phyloP scores from a whole-genome alignment of 331 rosid genomes.

The Rhamnella rubrinervis region DNA sequence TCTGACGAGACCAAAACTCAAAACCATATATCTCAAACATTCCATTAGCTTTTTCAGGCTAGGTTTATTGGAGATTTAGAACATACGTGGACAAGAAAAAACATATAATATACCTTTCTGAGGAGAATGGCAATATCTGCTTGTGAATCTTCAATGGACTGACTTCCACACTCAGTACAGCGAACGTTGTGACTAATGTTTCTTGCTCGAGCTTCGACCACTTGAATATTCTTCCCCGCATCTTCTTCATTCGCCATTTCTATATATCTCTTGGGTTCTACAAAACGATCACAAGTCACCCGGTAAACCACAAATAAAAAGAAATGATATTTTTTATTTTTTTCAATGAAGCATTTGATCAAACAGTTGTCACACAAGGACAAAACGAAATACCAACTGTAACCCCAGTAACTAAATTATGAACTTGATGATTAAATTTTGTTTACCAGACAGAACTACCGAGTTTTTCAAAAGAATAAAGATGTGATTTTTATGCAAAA shows the following conservation, averaged over 20 bases:
- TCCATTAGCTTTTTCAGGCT: no score
- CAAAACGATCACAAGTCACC: slow-evolving; percentile 5
- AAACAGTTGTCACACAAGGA: slow-evolving; percentile 26
- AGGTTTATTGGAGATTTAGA: no score
- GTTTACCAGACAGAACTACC: no score
- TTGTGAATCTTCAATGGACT: slow-evolving; percentile 97
- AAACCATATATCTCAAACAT: no score
- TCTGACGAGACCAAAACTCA: no score
- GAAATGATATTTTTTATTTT: no score
- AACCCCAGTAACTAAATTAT: not conserved
- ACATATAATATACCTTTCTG: slow-evolving; percentile 52
- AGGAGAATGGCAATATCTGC: slow-evolving; percentile 96
- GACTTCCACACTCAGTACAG: slow-evolving; percentile 97
- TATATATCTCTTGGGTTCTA: slow-evolving; percentile 11
- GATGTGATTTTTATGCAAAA: no score
- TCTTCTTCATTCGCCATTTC: slow-evolving; percentile 70
- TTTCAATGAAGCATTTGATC: slow-evolving; percentile 41
- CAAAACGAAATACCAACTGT: not conserved
- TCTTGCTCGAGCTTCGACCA: slow-evolving; percentile 79
- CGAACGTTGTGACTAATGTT: slow-evolving; percentile 91
- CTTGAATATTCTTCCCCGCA: slow-evolving; percentile 46
- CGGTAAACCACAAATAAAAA: not conserved
- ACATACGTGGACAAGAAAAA: not conserved
- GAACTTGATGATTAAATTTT: not conserved
- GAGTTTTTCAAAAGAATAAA: no score